phyloP scores from a whole-genome alignment of 2,329 filamentous ascomycete species.

The Onygena corvina region DNA sequence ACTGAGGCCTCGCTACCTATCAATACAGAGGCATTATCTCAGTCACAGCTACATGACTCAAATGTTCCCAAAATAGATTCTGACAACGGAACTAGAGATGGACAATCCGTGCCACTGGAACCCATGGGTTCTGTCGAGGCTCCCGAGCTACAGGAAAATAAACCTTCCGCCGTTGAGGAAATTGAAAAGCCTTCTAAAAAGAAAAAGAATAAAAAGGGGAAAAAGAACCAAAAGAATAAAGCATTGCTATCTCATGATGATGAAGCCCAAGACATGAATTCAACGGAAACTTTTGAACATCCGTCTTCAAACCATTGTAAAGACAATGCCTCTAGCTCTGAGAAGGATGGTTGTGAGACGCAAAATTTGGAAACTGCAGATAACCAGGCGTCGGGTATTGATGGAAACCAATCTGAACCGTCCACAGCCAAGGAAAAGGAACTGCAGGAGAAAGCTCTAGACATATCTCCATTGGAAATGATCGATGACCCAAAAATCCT shows the following conservation, averaged over 20 bases:
- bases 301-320: background rate
- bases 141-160: background rate
- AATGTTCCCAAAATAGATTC: background rate
- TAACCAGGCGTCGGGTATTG: background rate
- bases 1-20: background rate
- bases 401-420: background rate
- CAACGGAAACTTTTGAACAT: background rate
- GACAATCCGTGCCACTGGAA: background rate
- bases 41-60: background rate
- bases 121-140: background rate
- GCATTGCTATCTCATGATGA: background rate
- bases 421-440: slow-evolving; percentile 1
- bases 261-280: background rate
- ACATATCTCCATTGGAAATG: background rate
- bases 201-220: slow-evolving; percentile 9
- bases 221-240: slow-evolving; percentile 4
- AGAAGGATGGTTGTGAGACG: background rate
- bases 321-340: background rate
- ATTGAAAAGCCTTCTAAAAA: background rate
- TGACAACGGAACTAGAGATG: background rate
- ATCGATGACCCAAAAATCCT: background rate
- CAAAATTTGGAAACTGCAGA: background rate
- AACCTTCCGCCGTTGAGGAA: background rate
- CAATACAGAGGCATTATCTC: background rate
- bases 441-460: background rate